Conservation (phyloP, 371 early-diverging fungal species). For the Mortierella sp. region DNA sequence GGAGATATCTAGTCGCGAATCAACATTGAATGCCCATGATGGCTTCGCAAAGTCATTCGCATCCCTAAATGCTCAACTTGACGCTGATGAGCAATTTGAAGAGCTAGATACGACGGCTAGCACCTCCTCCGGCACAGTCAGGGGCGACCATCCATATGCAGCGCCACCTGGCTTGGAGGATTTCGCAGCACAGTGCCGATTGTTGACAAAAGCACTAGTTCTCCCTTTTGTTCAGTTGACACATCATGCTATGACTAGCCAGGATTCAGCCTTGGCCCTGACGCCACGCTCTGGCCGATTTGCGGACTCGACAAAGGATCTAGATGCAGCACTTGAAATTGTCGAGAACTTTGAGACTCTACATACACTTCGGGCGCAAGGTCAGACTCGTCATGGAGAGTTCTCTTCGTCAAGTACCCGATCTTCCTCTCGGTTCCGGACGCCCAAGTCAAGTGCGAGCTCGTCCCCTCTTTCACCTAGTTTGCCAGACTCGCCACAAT, state of each 20-base stretch:
- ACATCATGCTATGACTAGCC: slow-evolving; percentile 56
- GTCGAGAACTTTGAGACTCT: slow-evolving; percentile 10
- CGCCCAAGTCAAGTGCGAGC: background rate
- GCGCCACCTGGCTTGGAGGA: slow-evolving; percentile 54
- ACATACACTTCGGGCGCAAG: background rate
- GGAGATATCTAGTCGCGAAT: too few relatives aligned
- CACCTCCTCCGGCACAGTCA: background rate
- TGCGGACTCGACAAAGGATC: slow-evolving; percentile 15
- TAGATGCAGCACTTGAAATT: slow-evolving; percentile 17
- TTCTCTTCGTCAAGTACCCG: slow-evolving; percentile 4
- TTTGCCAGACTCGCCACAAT: background rate
- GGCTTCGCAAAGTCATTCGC: too few relatives aligned
- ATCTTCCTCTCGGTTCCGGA: background rate
- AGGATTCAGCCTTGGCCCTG: slow-evolving; percentile 45
- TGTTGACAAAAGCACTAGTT: slow-evolving; percentile 52
- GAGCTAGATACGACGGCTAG: background rate
- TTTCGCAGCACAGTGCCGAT: slow-evolving; percentile 55
- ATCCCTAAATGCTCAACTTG: too few relatives aligned
- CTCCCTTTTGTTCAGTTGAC: slow-evolving; percentile 55
- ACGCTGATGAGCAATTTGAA: background rate
- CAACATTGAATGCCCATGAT: too few relatives aligned
- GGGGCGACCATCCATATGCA: background rate
- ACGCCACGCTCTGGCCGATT: slow-evolving; percentile 24
- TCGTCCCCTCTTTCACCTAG: background rate
- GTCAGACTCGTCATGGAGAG: background rate